Evolutionary conservation across 441 rosid species (phyloP), one percentile per base, ranked within the genome.

Genomic region (Gossypium davidsonii): DNA sequence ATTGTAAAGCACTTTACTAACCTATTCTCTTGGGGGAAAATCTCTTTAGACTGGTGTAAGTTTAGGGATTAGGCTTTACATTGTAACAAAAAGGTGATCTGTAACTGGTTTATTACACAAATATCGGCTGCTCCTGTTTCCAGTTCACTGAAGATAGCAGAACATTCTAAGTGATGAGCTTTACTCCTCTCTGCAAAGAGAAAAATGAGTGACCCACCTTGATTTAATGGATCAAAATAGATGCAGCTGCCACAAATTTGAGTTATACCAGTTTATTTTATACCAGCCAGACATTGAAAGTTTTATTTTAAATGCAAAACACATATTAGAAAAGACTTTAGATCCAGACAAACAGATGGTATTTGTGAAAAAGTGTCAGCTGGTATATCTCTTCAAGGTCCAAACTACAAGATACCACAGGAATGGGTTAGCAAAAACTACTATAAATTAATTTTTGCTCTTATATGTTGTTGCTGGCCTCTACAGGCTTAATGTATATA

Each of bases 111-210:
- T 6, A n/a, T 6, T 61, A 61, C 46, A 61, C 20, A 60, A 28
- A 21, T 60, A 60, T 31, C 44, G 15, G n/a, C 26, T 61, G 66
- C 12, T 31, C 23, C 66, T 3, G 5, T 31, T 61, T 4, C 46
- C 66, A 6, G 46, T 72, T 92, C 97, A 73, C 92, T 92, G 85
- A 94, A 94, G 61, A 94, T 82, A 73, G 98, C 91, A 20, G 42
- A 28, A 15, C 34, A n/a, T 6, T 15, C 21, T 61, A 31, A 28
- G 46, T n/a, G 46, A 26, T n/a, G 44, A n/a, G 34, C 78, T 60
- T 60, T 26, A 6, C 65, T 6, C 15, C 37, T n/a, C 20, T 60
- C 2, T 60, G 10, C 42, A 12, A 52, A 20, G 60, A 21, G 60
- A 56, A 56, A 56, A 17, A 18, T 23, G 14, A 10, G 28, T 21